Evolutionary conservation across 495 filamentous ascomycete species (phyloP).

Genomic region (Hypoxylon lenormandii): DNA sequence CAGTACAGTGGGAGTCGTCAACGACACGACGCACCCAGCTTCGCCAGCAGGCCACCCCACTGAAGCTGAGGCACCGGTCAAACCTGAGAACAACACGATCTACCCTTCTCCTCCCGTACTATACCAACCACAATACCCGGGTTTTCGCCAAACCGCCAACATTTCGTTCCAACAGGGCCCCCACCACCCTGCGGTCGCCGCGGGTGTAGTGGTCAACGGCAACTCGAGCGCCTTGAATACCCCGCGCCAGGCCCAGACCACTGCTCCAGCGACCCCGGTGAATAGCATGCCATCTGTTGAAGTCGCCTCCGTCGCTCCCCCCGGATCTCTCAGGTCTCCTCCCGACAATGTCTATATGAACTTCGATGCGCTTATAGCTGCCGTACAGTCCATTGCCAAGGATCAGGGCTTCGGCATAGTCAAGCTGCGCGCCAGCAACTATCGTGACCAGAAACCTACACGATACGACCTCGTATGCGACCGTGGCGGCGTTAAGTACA

Average conservation of each 20-base stretch:
- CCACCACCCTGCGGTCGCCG: conserved; percentile 50
- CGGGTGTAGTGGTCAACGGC: conserved; percentile 51
- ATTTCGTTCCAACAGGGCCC: conserved; percentile 50
- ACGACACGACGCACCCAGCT: not conserved
- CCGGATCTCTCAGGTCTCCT: conserved; percentile 57
- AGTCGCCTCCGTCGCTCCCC: conserved; percentile 49
- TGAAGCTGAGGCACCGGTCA: conserved; percentile 14
- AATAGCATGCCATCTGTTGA: conserved; percentile 42
- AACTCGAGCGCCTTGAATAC: conserved; percentile 56
- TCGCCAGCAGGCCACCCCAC: conserved; percentile 31
- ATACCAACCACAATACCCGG: conserved; percentile 12
- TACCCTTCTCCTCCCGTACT: conserved; percentile 7
- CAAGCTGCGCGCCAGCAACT: conserved; percentile 65
- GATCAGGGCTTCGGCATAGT: conserved; percentile 65
- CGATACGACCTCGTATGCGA: conserved; percentile 66
- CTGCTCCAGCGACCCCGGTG: conserved; percentile 44
- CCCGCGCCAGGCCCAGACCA: conserved; percentile 48
- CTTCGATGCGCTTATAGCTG: conserved; percentile 60
- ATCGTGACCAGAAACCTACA: conserved; percentile 64
- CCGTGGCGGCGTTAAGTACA: conserved; percentile 66
- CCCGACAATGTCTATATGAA: conserved; percentile 61
- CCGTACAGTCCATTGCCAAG: conserved; percentile 61
- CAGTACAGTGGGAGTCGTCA: conserved; percentile 6
- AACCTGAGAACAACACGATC: not conserved
- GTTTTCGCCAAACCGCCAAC: conserved; percentile 39